Evolutionary conservation across 140 eudicot species (phyloP).

Genomic region (Flaveria floridana): DNA sequence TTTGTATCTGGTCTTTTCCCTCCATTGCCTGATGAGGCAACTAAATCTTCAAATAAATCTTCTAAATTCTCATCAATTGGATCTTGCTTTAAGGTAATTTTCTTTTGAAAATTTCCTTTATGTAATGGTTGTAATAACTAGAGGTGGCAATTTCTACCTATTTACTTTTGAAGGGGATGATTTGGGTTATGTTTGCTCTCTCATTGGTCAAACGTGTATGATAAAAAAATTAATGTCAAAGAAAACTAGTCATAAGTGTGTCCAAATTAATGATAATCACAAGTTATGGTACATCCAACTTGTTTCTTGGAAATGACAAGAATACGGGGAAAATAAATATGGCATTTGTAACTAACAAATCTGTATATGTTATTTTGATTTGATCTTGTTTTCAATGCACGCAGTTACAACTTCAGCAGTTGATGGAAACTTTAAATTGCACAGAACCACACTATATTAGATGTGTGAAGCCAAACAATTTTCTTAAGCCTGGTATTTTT

Average conservation of each 20-base stretch:
- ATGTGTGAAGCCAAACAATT: conserved; percentile 98
- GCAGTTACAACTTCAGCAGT: conserved; percentile 88
- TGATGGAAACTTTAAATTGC: conserved; percentile 88
- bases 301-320: conserved; percentile 14
- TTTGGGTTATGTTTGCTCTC: not conserved
- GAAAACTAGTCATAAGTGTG: not conserved
- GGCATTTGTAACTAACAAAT: conserved; percentile 17
- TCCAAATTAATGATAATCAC: conserved; percentile 9
- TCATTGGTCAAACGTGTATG: conserved; percentile 7
- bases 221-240: not conserved
- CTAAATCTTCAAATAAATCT: conserved; percentile 75
- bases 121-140: conserved; percentile 9
- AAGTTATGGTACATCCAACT: conserved; percentile 15
- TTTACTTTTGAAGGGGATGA: not conserved
- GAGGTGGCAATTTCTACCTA: conserved; percentile 10
- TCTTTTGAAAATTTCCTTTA: not conserved
- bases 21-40: conserved; percentile 64
- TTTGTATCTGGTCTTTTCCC: conserved; percentile 90
- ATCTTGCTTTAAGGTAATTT: conserved; percentile 75
- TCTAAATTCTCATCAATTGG: conserved; percentile 96
- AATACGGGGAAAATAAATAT: not conserved
- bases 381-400: conserved; percentile 29
- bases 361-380: conserved; percentile 22
- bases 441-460: conserved; percentile 94
- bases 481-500: conserved; percentile 80